Evolutionary conservation across 345 rosid species (phyloP).

Genomic region (Nasturtium officinale): DNA sequence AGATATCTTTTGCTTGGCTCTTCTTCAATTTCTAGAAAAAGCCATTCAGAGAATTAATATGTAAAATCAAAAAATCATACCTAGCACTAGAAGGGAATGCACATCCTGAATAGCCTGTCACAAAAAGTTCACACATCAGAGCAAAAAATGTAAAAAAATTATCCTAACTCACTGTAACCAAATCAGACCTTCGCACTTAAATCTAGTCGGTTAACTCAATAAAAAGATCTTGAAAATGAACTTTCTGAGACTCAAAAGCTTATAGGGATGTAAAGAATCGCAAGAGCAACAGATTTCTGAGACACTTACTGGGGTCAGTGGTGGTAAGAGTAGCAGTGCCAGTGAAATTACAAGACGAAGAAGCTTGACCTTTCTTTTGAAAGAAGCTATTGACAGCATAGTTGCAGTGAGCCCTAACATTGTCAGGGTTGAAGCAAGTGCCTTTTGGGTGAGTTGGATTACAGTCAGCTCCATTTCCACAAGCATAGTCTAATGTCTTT

Average conservation of each 20-base stretch:
- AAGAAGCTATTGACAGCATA: conserved; percentile 94
- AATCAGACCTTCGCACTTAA: neutral
- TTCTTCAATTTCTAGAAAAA: neutral
- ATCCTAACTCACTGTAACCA: neutral
- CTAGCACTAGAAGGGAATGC: conserved; percentile 48
- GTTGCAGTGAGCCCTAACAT: conserved; percentile 71
- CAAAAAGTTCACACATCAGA: conserved; percentile 9
- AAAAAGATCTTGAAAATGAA: neutral
- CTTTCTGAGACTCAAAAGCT: neutral
- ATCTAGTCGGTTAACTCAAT: too few species aligned
- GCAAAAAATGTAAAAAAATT: neutral
- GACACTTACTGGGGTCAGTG: conserved; percentile 63
- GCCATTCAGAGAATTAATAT: neutral
- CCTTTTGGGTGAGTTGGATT: conserved; percentile 59
- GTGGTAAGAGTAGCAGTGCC: conserved; percentile 60
- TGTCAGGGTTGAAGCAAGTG: conserved; percentile 71
- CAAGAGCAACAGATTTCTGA: neutral
- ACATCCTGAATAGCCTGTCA: conserved; percentile 48
- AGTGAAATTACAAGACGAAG: conserved; percentile 77
- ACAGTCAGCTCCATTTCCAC: conserved; percentile 98
- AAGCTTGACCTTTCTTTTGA: conserved; percentile 76
- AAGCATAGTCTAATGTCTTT: conserved; percentile 85
- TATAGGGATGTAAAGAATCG: neutral
- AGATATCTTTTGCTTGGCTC: conserved; percentile 8
- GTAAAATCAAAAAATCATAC: conserved; percentile 32